A percentile compares a stretch with the other conserved stretches of the same genome.
Evolutionary conservation across 2,329 filamentous ascomycete species (phyloP).

Genomic region (Hypoxylon sp.): DNA sequence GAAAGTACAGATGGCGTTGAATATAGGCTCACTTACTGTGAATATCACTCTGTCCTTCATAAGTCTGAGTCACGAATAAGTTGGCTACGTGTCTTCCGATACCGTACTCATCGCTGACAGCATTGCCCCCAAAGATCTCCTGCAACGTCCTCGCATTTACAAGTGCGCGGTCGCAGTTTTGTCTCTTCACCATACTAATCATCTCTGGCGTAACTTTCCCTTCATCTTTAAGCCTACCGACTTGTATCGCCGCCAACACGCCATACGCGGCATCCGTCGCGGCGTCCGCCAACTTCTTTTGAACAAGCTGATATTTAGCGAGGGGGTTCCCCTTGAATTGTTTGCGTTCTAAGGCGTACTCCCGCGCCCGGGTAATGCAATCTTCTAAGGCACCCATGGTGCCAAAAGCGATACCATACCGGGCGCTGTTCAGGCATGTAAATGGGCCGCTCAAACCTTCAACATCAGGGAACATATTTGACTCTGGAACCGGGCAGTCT

Average conservation of each 20-base stretch:
- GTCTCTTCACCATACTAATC: slow-evolving; percentile 96
- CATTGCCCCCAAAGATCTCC: slow-evolving; percentile 97
- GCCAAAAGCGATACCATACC: slow-evolving; percentile 94
- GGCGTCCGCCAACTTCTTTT: slow-evolving; percentile 97
- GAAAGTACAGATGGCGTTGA: slow-evolving; percentile 41
- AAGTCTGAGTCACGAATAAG: slow-evolving; percentile 96
- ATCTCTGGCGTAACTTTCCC: slow-evolving; percentile 92
- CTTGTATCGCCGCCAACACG: slow-evolving; percentile 89
- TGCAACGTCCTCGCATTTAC: slow-evolving; percentile 85
- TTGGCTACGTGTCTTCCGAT: slow-evolving; percentile 97
- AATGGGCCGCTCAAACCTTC: slow-evolving; percentile 93
- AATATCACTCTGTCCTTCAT: slow-evolving; percentile 98
- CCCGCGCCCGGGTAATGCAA: slow-evolving; percentile 83
- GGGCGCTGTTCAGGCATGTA: slow-evolving; percentile 91
- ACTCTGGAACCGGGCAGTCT: slow-evolving; percentile 86
- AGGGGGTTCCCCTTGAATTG: slow-evolving; percentile 98
- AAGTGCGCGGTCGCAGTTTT: slow-evolving; percentile 95
- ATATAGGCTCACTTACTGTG: slow-evolving; percentile 76
- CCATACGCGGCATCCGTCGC: slow-evolving; percentile 92
- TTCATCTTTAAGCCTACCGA: slow-evolving; percentile 92
- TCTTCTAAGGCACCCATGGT: slow-evolving; percentile 96
- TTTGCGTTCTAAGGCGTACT: slow-evolving; percentile 91
- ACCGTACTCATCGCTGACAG: slow-evolving; percentile 96
- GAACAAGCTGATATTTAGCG: slow-evolving; percentile 95
- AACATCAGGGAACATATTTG: slow-evolving; percentile 93